phyloP scores from a whole-genome alignment of 345 rosid genomes.

The Kandelia obovata region DNA sequence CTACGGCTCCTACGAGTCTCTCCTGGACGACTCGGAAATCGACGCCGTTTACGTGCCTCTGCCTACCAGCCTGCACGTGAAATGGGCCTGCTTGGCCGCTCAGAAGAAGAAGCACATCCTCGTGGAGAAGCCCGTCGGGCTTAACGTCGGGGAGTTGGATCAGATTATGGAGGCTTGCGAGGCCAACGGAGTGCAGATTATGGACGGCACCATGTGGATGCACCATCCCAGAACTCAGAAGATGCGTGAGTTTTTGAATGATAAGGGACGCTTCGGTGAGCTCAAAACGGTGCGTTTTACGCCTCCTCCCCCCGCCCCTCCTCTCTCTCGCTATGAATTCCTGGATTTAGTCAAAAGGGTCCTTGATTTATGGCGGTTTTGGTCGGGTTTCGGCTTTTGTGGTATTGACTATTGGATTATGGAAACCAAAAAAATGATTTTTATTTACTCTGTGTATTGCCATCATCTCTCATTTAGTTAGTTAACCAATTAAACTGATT shows the following conservation, averaged over 20 bases:
- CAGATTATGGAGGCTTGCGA: constrained; percentile 54
- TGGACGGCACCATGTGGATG: constrained; percentile 78
- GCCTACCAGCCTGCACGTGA: constrained; percentile 46
- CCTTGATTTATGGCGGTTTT: neutral
- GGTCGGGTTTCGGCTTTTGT: neutral
- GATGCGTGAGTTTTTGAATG: constrained; percentile 20
- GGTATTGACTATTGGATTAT: neutral
- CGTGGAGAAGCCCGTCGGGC: constrained; percentile 63
- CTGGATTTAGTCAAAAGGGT: too few species aligned
- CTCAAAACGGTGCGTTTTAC: constrained; percentile 38
- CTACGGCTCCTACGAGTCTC: constrained; percentile 56
- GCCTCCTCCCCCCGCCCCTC: too few species aligned
- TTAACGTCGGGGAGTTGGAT: constrained; percentile 51
- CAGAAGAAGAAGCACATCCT: constrained; percentile 54
- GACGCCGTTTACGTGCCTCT: constrained; percentile 65
- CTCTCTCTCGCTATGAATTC: too few species aligned
- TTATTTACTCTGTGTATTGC: too few species aligned
- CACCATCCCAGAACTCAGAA: constrained; percentile 62
- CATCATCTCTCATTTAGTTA: too few species aligned
- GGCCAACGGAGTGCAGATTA: constrained; percentile 61
- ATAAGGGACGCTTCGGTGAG: constrained; percentile 41
- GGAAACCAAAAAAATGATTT: too few species aligned
- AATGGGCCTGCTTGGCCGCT: constrained; percentile 61
- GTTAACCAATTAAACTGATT: too few species aligned
- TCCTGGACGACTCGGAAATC: constrained; percentile 45